Evolutionary conservation across 2,329 filamentous ascomycete species (phyloP).

Genomic region (Ceratocystis destructans): DNA sequence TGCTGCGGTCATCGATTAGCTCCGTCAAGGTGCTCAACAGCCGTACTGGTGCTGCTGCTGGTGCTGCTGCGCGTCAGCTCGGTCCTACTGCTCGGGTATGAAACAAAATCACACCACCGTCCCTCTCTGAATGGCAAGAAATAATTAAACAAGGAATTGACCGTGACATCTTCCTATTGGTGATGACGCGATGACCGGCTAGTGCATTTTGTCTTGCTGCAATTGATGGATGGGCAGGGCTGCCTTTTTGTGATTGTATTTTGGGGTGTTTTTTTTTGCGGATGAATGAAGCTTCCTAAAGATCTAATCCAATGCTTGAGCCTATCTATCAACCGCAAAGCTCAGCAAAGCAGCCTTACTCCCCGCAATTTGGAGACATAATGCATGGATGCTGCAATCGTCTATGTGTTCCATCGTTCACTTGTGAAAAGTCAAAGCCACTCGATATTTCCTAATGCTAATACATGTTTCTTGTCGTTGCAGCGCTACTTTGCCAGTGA

Average conservation of each 20-base stretch:
- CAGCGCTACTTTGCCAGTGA: conserved; percentile 46
- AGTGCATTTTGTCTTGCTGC: not conserved
- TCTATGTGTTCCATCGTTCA: not conserved
- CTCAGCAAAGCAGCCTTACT: not conserved
- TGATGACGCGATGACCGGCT: not conserved
- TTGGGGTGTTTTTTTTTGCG: not conserved
- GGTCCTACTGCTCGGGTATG: conserved; percentile 17
- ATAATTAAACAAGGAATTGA: not conserved
- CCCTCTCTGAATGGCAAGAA: not conserved
- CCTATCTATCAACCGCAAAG: not conserved
- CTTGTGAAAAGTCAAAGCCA: not conserved
- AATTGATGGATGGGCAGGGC: not conserved
- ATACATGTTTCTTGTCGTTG: not conserved
- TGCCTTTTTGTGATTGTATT: not conserved
- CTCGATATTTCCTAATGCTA: conserved; percentile 3
- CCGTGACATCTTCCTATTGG: not conserved
- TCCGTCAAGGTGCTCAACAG: conserved; percentile 43
- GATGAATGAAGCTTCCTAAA: not conserved
- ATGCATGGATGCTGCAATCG: not conserved
- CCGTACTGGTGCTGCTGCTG: conserved; percentile 29
- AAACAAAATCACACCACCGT: not conserved
- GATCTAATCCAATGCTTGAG: not conserved
- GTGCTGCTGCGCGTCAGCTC: conserved; percentile 25
- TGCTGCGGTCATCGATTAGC: conserved; percentile 57
- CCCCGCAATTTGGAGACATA: not conserved